phyloP scores from a whole-genome alignment of 169 alveolate genomes.

The Cryptosporidium baileyi region DNA sequence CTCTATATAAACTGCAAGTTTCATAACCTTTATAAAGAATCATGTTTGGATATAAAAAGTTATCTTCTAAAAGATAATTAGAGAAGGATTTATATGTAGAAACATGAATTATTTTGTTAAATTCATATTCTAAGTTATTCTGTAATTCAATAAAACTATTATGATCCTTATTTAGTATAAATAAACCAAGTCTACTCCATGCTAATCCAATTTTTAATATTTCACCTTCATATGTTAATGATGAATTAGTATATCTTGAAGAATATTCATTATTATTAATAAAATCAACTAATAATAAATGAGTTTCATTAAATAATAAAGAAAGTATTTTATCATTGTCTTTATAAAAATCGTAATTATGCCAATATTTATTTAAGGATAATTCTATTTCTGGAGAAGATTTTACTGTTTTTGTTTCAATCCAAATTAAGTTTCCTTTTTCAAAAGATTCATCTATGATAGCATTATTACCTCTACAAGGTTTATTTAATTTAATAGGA shows the following conservation, averaged over 20 bases:
- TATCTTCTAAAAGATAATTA: not conserved
- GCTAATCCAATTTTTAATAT: not conserved
- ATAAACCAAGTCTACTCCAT: slow-evolving; percentile 54
- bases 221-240: not conserved
- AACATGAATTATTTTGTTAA: not conserved
- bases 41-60: not conserved
- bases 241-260: slow-evolving; percentile 22
- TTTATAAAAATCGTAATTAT: not conserved
- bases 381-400: not conserved
- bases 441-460: not conserved
- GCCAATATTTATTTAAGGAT: not conserved
- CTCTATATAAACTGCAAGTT: slow-evolving; percentile 17
- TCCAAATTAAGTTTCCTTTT: slow-evolving; percentile 3
- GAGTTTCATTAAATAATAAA: slow-evolving; percentile 1
- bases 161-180: not conserved
- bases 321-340: not conserved
- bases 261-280: not conserved
- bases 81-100: not conserved
- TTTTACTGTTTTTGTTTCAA: not conserved
- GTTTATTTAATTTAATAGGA: not conserved
- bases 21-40: slow-evolving; percentile 20
- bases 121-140: not conserved
- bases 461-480: slow-evolving; percentile 41
- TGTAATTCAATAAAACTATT: not conserved
- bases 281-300: not conserved